A percentile compares a stretch with the other conserved stretches of the same genome.
These are phyloP conservation scores for Linnemannia exigua DNA, from an alignment of 192 early-diverging fungal genomes.

Conservation along the genomic window DNA sequence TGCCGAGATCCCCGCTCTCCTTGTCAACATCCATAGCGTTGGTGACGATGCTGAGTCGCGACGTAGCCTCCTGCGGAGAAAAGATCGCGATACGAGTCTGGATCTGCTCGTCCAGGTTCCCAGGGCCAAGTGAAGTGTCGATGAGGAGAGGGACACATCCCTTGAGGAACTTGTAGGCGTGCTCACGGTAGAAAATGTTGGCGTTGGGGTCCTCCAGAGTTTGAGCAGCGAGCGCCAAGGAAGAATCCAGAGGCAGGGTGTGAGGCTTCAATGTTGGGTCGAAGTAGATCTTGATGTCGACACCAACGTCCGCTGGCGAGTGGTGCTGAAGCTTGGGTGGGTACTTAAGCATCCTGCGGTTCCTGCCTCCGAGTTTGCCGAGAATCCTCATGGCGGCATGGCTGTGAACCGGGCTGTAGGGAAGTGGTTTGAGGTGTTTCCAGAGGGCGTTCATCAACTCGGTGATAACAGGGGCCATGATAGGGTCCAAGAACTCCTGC, in stretches of 20 bases:
- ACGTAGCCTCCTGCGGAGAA: conserved; percentile 29
- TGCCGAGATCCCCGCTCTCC: conserved; percentile 51
- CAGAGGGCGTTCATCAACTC: conserved; percentile 96
- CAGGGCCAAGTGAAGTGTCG: conserved; percentile 70
- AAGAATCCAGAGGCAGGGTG: conserved; percentile 70
- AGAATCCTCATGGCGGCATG: conserved; percentile 92
- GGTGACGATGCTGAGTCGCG: conserved; percentile 13
- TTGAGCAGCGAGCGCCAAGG: conserved; percentile 64
- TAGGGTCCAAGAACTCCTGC: conserved; percentile 96
- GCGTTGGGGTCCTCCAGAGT: conserved; percentile 69
- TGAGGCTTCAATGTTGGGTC: conserved; percentile 63
- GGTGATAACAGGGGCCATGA: conserved; percentile 92
- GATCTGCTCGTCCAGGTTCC: conserved; percentile 59
- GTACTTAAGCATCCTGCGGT: conserved; percentile 87
- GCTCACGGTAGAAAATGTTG: conserved; percentile 66
- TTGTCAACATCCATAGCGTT: conserved; percentile 59
- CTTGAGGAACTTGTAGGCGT: conserved; percentile 79
- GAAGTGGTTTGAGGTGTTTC: conserved; percentile 90
- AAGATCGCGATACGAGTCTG: conserved; percentile 50
- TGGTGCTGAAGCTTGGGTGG: conserved; percentile 68
- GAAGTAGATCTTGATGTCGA: conserved; percentile 75
- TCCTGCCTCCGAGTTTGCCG: conserved; percentile 98
- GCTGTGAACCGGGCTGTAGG: conserved; percentile 87
- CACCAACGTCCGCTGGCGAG: conserved; percentile 62
- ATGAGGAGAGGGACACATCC: conserved; percentile 76